phyloP scores from a whole-genome alignment of 306 rosid species.

The Clitoria ternatea region DNA sequence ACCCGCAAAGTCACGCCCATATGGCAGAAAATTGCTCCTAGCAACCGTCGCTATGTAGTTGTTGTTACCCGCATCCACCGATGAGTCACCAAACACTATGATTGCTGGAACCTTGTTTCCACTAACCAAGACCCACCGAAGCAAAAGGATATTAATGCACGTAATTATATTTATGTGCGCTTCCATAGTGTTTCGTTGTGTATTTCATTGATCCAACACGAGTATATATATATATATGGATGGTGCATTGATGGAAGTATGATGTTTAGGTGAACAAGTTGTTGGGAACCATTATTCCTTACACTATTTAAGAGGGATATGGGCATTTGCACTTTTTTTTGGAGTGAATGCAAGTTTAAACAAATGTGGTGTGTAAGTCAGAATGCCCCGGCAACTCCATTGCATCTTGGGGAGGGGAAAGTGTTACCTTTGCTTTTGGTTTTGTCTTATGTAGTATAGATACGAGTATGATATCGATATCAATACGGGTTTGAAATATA shows the following conservation, averaged over 20 bases:
- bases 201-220: not conserved
- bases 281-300: conserved; percentile 31
- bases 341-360: not conserved
- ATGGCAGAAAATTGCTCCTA: conserved; percentile 69
- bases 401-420: too few species aligned
- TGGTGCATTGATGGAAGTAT: conserved; percentile 21
- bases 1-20: conserved; percentile 67
- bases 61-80: conserved; percentile 84
- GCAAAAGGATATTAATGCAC: conserved; percentile 9
- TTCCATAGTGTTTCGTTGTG: not conserved
- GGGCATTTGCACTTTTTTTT: not conserved
- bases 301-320: not conserved
- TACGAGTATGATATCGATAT: too few species aligned
- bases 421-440: too few species aligned
- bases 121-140: conserved; percentile 2
- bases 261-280: conserved; percentile 29
- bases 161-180: not conserved
- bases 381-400: not conserved
- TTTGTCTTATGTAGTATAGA: too few species aligned
- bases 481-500: too few species aligned
- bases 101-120: conserved; percentile 57
- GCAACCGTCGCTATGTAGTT: conserved; percentile 63
- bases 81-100: conserved; percentile 78
- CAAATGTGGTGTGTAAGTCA: not conserved
- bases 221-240: conserved; percentile 22